Evolutionary conservation across 1,284 basidiomycete genomes (phyloP).

Genomic region (Irpex lacteus): DNA sequence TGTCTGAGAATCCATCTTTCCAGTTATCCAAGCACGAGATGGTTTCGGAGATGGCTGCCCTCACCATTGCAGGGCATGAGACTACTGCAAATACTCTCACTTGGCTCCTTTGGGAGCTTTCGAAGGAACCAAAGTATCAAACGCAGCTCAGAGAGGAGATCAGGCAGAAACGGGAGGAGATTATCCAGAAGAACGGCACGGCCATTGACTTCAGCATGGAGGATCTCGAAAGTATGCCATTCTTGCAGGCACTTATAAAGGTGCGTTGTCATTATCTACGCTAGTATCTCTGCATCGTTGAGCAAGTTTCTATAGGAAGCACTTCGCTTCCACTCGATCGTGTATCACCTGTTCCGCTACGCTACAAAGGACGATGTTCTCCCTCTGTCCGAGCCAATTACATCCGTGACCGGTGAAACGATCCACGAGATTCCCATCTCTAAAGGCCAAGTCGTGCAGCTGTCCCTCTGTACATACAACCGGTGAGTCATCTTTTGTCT

Average conservation of each 20-base stretch:
- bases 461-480: conserved; percentile 2
- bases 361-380: conserved; percentile 36
- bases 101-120: conserved; percentile 28
- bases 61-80: conserved; percentile 24
- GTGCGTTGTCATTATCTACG: conserved; percentile 14
- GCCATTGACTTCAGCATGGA: conserved; percentile 24
- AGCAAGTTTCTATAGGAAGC: conserved; percentile 33
- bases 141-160: conserved; percentile 23
- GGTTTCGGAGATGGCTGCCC: conserved; percentile 4
- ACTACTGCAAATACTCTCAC: conserved; percentile 24
- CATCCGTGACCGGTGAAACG: conserved; percentile 27
- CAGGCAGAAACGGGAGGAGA: conserved; percentile 16
- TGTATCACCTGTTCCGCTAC: conserved; percentile 5
- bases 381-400: conserved; percentile 40
- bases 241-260: conserved; percentile 7
- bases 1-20: conserved; percentile 17
- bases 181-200: conserved; percentile 18
- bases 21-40: conserved; percentile 19
- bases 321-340: conserved; percentile 10
- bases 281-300: conserved; percentile 22
- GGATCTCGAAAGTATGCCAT: conserved; percentile 31
- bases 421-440: conserved; percentile 29
- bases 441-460: conserved; percentile 1
- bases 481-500: neutral
- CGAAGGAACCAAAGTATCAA: conserved; percentile 24